phyloP scores from a whole-genome alignment of 2,329 filamentous ascomycete species.

The Sordariomycetes sp. region DNA sequence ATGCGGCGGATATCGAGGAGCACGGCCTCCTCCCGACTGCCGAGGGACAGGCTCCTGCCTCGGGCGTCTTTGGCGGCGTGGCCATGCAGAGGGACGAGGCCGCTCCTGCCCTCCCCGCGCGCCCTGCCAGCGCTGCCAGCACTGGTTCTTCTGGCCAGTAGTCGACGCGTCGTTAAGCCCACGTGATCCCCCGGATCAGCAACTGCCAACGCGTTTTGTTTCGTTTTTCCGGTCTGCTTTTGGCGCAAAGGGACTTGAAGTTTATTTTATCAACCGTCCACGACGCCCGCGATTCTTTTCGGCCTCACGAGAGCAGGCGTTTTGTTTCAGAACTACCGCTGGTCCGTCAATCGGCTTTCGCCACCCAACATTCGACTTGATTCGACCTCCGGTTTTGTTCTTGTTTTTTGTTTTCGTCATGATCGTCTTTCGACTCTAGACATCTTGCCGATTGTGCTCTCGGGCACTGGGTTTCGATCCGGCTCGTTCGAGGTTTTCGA shows the following conservation, averaged over 20 bases:
- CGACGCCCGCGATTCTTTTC: background rate
- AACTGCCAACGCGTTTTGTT: background rate
- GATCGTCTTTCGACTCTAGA: background rate
- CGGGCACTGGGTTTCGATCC: background rate
- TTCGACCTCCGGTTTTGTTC: background rate
- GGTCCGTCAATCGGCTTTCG: background rate
- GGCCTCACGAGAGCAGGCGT: background rate
- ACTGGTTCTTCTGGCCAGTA: constrained; percentile 5
- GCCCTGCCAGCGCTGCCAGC: constrained; percentile 5
- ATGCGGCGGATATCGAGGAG: background rate
- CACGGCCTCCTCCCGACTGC: background rate
- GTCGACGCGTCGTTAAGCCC: background rate
- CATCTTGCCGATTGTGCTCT: background rate
- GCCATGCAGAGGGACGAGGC: constrained; percentile 6
- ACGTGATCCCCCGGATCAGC: background rate
- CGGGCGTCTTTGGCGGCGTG: background rate
- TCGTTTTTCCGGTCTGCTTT: background rate
- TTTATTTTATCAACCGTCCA: background rate
- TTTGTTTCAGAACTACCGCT: background rate
- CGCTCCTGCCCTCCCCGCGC: background rate
- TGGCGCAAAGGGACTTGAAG: background rate
- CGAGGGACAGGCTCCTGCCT: constrained; percentile 21
- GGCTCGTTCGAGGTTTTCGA: background rate
- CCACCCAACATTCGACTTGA: no score
- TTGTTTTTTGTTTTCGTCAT: background rate